These are phyloP conservation scores for Simmondsia chinensis DNA, from an alignment of 148 eudicot genomes.

Conservation along the genomic window DNA sequence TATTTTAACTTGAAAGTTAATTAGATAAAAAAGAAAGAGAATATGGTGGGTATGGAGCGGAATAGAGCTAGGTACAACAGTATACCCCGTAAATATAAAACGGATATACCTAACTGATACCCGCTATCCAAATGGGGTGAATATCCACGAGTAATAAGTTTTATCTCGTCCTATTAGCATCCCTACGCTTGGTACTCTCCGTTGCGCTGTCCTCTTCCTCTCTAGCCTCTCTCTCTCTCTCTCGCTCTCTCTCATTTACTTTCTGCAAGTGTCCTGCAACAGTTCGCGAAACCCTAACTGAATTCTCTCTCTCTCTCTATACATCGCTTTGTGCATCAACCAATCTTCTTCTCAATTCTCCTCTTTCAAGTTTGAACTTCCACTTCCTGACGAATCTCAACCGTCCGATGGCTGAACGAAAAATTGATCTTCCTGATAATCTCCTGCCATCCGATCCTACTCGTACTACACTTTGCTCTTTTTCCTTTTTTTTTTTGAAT, in stretches of 20 bases:
- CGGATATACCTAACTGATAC: no score
- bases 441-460: conserved; percentile 34
- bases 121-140: no score
- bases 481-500: neutral
- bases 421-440: conserved; percentile 64
- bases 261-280: conserved; percentile 17
- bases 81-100: no score
- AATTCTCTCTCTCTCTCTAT: conserved; percentile 10
- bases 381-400: conserved; percentile 5
- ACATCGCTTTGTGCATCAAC: neutral
- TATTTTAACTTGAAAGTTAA: no score
- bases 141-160: no score
- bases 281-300: conserved; percentile 34
- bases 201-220: neutral
- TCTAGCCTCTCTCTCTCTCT: neutral
- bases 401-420: conserved; percentile 40
- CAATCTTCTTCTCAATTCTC: no score
- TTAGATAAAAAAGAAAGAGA: no score
- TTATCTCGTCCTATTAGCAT: no score
- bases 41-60: no score
- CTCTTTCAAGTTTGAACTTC: conserved; percentile 9
- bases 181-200: no score
- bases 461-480: neutral
- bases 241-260: conserved; percentile 7
- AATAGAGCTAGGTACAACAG: no score